Base-by-base conservation (phyloP, 208 protist genomes). In the Acanthamoeba triangularis region DNA sequence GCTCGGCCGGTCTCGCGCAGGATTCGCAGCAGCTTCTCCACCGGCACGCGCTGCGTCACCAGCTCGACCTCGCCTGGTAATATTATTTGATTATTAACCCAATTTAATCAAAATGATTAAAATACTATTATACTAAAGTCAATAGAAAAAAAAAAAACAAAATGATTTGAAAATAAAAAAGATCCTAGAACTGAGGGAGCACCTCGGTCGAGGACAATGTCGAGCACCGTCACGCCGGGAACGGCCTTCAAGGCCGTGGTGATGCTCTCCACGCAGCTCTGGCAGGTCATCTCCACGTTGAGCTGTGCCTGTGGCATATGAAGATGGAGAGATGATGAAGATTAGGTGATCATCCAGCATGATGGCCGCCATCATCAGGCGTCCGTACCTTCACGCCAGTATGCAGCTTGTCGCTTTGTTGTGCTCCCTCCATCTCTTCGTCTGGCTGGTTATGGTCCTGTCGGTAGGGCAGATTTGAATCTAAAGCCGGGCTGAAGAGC, bases 11-110 rank as follows among this genome's bases (percentile, higher is more conserved):
- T 41, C 78, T 87, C 52, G 47, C 78, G 78, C n/a, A 87, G 28
- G 30, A 63, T 63, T 6, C 33, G 78, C 78, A 87, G 18, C 49
- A 87, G 78, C 78, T 87, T 87, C 78, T 87, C 78, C 78, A 87
- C 78, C 5, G 78, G 78, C 41, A 87, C 78, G 13, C 5, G 61
- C 23, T 33, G 41, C 44, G 78, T 87, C 28, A 33, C 4, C 25
- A 87, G 47, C 78, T 87, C 78, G 5, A 87, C 78, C 52, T 87
- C 78, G 14, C 78, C 78, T 87, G 41, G n/a, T n/a, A n/a, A 63
- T 18, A 28, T 28, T 5, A 63, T 63, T 54, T 54, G 49, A 63
- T 28, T 63, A 25, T 63, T 5, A 18, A 7, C 8, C 0, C 16
- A 56, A 13, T 11, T 56, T 56, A 18, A 11, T 56, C 14, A 11